Evolutionary conservation across 805 yeast genomes (phyloP).

Genomic region (Nakazawaea molendinolei): DNA sequence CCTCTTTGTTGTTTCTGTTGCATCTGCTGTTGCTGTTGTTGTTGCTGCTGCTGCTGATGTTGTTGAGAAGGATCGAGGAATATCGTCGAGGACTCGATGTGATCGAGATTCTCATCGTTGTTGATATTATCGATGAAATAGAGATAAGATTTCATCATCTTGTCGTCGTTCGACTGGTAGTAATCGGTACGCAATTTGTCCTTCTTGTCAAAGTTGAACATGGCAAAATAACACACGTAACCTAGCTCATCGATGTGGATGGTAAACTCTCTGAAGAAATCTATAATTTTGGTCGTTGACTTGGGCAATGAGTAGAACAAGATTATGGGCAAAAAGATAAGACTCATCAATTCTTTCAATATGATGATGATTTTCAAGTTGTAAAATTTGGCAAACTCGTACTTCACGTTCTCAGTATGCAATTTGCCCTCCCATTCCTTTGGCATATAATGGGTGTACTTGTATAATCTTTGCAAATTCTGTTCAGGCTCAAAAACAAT

Average conservation of each 20-base stretch:
- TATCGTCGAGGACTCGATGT: constrained; percentile 2
- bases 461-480: constrained; percentile 70
- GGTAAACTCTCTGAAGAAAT: constrained; percentile 84
- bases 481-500: constrained; percentile 91
- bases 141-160: constrained; percentile 87
- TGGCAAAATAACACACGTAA: constrained; percentile 88
- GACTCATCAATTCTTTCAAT: constrained; percentile 71
- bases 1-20: constrained; percentile 16
- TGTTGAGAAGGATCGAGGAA: constrained; percentile 14
- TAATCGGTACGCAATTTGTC: constrained; percentile 32
- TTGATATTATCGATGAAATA: constrained; percentile 57
- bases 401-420: constrained; percentile 79
- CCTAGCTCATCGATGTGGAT: constrained; percentile 94
- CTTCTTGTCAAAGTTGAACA: constrained; percentile 65
- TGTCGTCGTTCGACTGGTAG: constrained; percentile 58
- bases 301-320: constrained; percentile 78
- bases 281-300: constrained; percentile 69
- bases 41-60: constrained; percentile 11
- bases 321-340: constrained; percentile 83
- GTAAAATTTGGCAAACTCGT: constrained; percentile 74
- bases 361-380: constrained; percentile 67
- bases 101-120: constrained; percentile 11
- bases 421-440: constrained; percentile 77
- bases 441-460: constrained; percentile 88
- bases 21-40: constrained; percentile 19